These are phyloP conservation scores for Xanthoconium stramineum DNA, from an alignment of 768 basidiomycete species.

Conservation along the genomic window DNA sequence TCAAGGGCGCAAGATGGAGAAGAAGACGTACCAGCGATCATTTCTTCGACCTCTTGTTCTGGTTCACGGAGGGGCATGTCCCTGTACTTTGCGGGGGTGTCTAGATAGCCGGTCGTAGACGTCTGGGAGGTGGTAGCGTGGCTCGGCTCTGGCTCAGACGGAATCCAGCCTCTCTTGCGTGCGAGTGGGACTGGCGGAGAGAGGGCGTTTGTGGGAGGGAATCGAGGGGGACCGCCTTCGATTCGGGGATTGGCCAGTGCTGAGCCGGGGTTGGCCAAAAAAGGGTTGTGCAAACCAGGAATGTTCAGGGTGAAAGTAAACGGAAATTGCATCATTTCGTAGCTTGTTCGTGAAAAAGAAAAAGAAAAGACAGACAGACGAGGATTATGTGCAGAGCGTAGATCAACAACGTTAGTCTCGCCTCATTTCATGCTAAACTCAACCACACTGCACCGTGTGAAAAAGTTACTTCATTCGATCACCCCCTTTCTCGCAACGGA, in stretches of 20 bases:
- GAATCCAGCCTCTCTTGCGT: slow-evolving; percentile 73
- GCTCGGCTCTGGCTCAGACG: slow-evolving; percentile 55
- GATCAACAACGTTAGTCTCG: no score
- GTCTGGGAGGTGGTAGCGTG: slow-evolving; percentile 48
- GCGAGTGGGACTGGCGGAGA: slow-evolving; percentile 40
- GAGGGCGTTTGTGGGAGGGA: slow-evolving; percentile 15
- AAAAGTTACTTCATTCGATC: no score
- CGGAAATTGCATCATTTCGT: slow-evolving; percentile 51
- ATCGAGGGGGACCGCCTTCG: slow-evolving; percentile 21
- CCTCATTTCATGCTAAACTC: no score
- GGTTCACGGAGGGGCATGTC: slow-evolving; percentile 31
- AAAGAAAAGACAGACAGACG: background rate
- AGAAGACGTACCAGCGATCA: slow-evolving; percentile 41
- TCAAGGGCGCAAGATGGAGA: slow-evolving; percentile 24
- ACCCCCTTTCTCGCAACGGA: no score
- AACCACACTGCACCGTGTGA: no score
- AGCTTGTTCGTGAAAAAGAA: slow-evolving; percentile 20
- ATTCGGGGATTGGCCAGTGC: slow-evolving; percentile 21
- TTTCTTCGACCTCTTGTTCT: slow-evolving; percentile 43
- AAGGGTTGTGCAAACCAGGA: slow-evolving; percentile 67
- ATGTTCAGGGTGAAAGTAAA: slow-evolving; percentile 71
- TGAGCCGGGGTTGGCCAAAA: slow-evolving; percentile 35
- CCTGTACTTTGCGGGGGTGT: slow-evolving; percentile 64
- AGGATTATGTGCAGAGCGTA: no score
- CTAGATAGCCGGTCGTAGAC: slow-evolving; percentile 62